Evolutionary conservation across 441 rosid genomes (phyloP).

Genomic region (Adansonia gregorii): DNA sequence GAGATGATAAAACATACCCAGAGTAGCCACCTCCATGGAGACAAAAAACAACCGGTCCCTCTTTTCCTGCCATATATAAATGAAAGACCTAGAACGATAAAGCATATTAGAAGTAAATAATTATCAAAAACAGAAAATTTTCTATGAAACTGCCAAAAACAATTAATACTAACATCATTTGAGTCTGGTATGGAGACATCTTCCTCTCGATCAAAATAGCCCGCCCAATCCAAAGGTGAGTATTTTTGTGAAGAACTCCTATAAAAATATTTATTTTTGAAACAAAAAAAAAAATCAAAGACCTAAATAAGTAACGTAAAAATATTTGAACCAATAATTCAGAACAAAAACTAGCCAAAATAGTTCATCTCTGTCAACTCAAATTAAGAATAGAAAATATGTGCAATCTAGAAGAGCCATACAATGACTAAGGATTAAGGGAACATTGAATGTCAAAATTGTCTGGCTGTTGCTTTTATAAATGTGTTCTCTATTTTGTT

Average conservation of each 20-base stretch:
- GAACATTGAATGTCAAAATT: not conserved
- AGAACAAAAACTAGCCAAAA: slow-evolving; percentile 1
- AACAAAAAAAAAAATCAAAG: not conserved
- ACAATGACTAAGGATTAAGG: not conserved
- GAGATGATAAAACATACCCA: slow-evolving; percentile 54
- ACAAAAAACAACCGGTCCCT: slow-evolving; percentile 90
- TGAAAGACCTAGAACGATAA: slow-evolving; percentile 77
- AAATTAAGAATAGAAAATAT: not conserved
- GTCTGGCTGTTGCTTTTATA: not conserved
- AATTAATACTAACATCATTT: slow-evolving; percentile 57
- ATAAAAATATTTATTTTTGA: slow-evolving; percentile 9
- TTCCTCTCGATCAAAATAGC: slow-evolving; percentile 73
- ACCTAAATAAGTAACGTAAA: not conserved
- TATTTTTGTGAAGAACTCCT: slow-evolving; percentile 59
- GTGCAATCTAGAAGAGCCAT: not conserved
- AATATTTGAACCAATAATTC: not conserved
- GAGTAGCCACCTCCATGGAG: slow-evolving; percentile 97
- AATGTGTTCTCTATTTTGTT: not conserved
- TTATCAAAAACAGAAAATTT: not conserved
- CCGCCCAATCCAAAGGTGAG: slow-evolving; percentile 71
- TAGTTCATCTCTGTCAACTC: slow-evolving; percentile 13
- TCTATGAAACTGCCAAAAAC: not conserved
- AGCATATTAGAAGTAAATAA: slow-evolving; percentile 39
- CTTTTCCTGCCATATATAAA: slow-evolving; percentile 84
- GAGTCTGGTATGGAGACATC: slow-evolving; percentile 69